Percentiles rank a stretch among this genome's conserved stretches.
Evolutionary conservation across 139 green algal genomes (phyloP).

Genomic region (Micromonas pusilla): DNA sequence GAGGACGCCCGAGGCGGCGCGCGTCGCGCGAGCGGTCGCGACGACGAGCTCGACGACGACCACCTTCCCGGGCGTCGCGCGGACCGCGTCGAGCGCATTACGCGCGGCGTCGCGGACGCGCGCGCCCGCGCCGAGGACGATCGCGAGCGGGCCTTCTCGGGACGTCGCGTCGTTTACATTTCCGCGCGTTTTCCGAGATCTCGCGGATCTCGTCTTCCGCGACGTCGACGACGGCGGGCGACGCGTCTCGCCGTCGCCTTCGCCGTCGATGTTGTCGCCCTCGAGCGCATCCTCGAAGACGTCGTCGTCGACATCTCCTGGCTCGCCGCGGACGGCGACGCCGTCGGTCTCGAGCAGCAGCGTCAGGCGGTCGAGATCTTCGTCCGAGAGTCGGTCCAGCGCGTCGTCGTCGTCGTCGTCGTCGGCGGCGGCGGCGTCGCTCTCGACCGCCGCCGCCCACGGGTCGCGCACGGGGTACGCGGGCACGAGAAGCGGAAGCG

Average conservation of each 20-base stretch:
- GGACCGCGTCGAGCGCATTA: not conserved
- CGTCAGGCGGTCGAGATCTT: not conserved
- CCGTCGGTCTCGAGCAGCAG: too few species aligned
- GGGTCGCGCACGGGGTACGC: too few species aligned
- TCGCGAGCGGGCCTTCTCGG: not conserved
- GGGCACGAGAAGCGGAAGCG: too few species aligned
- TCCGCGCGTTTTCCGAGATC: not conserved
- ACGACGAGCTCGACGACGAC: too few species aligned
- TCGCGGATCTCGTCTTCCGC: not conserved
- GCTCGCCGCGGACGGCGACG: not conserved
- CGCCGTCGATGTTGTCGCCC: not conserved
- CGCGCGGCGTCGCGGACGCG: not conserved
- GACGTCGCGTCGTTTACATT: not conserved
- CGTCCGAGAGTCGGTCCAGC: not conserved
- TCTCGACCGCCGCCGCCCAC: too few species aligned
- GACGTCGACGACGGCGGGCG: too few species aligned
- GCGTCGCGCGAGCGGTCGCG: too few species aligned
- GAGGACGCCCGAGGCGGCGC: too few species aligned
- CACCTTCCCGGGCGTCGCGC: too few species aligned
- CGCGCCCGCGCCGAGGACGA: not conserved
- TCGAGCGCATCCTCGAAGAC: not conserved
- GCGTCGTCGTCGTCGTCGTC: not conserved
- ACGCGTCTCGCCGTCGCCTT: too few species aligned
- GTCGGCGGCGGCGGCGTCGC: too few species aligned
- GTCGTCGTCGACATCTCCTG: not conserved